phyloP scores from a whole-genome alignment of 2,329 filamentous ascomycete genomes.

The Colletotrichum scovillei region DNA sequence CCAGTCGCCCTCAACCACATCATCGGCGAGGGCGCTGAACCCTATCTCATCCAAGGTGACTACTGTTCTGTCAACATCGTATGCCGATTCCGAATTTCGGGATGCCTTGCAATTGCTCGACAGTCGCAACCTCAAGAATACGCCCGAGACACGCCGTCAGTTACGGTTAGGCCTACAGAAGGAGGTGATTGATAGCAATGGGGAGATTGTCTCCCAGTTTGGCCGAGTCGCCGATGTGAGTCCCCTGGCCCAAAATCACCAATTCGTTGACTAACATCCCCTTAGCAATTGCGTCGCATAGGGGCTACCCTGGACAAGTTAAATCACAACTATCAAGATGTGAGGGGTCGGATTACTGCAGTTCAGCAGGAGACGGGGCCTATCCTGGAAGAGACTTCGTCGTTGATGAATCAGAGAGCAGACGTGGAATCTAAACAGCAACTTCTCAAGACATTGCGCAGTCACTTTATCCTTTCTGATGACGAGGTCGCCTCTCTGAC shows the following conservation, averaged over 20 bases:
- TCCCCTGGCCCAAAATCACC: slow-evolving; percentile 12
- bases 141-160: slow-evolving; percentile 80
- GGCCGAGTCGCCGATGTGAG: slow-evolving; percentile 86
- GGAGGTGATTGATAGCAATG: slow-evolving; percentile 94
- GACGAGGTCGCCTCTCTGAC: slow-evolving; percentile 82
- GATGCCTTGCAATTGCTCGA: slow-evolving; percentile 86
- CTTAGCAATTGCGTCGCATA: slow-evolving; percentile 86
- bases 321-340: slow-evolving; percentile 82
- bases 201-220: slow-evolving; percentile 88
- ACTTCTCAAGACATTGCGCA: slow-evolving; percentile 80
- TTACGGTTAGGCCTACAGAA: slow-evolving; percentile 87
- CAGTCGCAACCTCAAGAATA: slow-evolving; percentile 76
- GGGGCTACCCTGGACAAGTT: slow-evolving; percentile 81
- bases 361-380: slow-evolving; percentile 80
- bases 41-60: slow-evolving; percentile 86
- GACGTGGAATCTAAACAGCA: slow-evolving; percentile 84
- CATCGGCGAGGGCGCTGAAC: slow-evolving; percentile 60
- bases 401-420: slow-evolving; percentile 77
- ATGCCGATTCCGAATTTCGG: slow-evolving; percentile 91
- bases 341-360: slow-evolving; percentile 81
- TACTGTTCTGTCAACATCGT: slow-evolving; percentile 88
- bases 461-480: slow-evolving; percentile 87
- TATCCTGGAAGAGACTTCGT: slow-evolving; percentile 80
- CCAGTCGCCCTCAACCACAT: slow-evolving; percentile 40
- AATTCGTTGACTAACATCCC: not conserved